Percentiles rank a stretch among this genome's conserved stretches.
These are phyloP conservation scores for Trapa bicornis DNA, from an alignment of 345 rosid genomes.

Conservation along the genomic window DNA sequence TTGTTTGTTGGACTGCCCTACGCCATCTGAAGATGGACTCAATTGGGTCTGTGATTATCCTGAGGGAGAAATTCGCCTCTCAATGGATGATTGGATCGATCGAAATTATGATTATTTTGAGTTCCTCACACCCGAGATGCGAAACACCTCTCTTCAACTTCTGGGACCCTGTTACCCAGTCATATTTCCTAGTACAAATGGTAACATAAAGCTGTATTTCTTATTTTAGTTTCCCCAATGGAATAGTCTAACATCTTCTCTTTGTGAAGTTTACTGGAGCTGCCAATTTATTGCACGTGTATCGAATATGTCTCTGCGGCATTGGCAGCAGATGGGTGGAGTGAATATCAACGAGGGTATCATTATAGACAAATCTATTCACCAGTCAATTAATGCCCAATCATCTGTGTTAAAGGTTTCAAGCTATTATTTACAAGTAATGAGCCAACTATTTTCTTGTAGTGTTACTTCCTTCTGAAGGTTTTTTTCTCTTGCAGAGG, in stretches of 20 bases:
- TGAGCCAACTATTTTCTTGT: neutral
- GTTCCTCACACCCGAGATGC: constrained; percentile 84
- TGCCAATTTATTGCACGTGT: constrained; percentile 88
- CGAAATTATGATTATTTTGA: constrained; percentile 86
- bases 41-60: constrained; percentile 99
- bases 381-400: constrained; percentile 64
- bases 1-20: constrained; percentile 86
- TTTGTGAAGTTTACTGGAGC: constrained; percentile 72
- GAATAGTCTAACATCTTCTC: neutral
- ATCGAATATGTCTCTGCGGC: constrained; percentile 67
- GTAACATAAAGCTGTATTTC: constrained; percentile 21
- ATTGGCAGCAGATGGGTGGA: constrained; percentile 95
- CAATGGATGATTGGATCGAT: constrained; percentile 73
- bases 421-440: neutral
- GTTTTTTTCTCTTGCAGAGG: constrained; percentile 40
- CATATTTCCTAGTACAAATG: constrained; percentile 81
- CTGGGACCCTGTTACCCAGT: constrained; percentile 98
- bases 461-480: neutral
- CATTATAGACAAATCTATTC: constrained; percentile 72
- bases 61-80: constrained; percentile 79
- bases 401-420: constrained; percentile 83
- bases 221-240: too few species aligned
- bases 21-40: constrained; percentile 63
- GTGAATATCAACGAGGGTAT: constrained; percentile 70
- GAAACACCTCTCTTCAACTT: constrained; percentile 83